These are phyloP conservation scores for Pyrus hybrid DNA, from an alignment of 331 rosid genomes.

Conservation along the genomic window DNA sequence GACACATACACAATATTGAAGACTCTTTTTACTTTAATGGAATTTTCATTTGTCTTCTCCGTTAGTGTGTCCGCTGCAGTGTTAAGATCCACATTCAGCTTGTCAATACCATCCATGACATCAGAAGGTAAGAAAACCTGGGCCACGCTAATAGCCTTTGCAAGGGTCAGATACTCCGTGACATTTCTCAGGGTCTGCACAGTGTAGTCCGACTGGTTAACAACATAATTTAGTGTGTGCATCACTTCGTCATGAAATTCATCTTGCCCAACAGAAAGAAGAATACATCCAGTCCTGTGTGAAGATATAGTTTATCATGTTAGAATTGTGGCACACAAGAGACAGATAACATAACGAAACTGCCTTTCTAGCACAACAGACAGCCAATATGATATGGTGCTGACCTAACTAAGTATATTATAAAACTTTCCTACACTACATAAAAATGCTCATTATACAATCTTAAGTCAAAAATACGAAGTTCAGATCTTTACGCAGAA, in stretches of 20 bases:
- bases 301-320: neutral
- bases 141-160: conserved; percentile 76
- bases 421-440: neutral
- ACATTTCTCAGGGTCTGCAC: conserved; percentile 78
- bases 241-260: conserved; percentile 69
- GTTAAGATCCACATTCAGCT: conserved; percentile 62
- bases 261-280: conserved; percentile 80
- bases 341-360: neutral
- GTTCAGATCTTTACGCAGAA: conserved; percentile 54
- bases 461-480: conserved; percentile 1
- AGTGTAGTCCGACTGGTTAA: conserved; percentile 89
- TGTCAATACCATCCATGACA: conserved; percentile 71
- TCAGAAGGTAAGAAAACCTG: conserved; percentile 71
- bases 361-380: neutral
- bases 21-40: conserved; percentile 50
- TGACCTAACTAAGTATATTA: neutral
- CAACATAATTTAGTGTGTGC: conserved; percentile 67
- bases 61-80: conserved; percentile 65
- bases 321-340: neutral
- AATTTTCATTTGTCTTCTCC: conserved; percentile 58
- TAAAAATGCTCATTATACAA: neutral
- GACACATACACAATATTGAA: conserved; percentile 65
- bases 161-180: conserved; percentile 84
- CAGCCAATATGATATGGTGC: neutral
- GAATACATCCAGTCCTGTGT: conserved; percentile 80